phyloP scores from a whole-genome alignment of 1,284 basidiomycete species.

The Entoloma clypeatum region DNA sequence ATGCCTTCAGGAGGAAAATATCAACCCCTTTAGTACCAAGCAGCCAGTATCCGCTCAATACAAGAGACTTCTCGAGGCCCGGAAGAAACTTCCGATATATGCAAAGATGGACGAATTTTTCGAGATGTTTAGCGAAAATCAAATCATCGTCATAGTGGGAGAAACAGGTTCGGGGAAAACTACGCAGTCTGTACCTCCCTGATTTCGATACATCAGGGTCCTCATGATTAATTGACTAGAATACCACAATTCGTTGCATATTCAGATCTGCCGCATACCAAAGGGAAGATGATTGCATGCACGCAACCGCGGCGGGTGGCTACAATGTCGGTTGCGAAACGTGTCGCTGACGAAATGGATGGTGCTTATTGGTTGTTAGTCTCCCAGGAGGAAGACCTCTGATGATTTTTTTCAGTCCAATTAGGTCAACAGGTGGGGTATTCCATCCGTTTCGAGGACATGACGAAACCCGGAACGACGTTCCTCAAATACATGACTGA shows the following conservation, averaged over 20 bases:
- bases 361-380: constrained; percentile 44
- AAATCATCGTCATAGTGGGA: constrained; percentile 93
- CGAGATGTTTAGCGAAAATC: constrained; percentile 78
- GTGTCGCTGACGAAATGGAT: constrained; percentile 98
- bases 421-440: constrained; percentile 95
- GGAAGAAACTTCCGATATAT: constrained; percentile 89
- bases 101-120: constrained; percentile 91
- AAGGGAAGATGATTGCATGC: constrained; percentile 90
- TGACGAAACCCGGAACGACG: constrained; percentile 86
- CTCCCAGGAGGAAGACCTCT: background rate
- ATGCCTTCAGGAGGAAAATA: constrained; percentile 65
- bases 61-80: constrained; percentile 78
- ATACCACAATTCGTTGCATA: constrained; percentile 96
- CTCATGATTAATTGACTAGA: constrained; percentile 31
- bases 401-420: constrained; percentile 50
- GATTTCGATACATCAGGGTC: constrained; percentile 7
- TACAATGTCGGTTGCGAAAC: constrained; percentile 96
- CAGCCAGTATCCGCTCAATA: constrained; percentile 75
- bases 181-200: constrained; percentile 69
- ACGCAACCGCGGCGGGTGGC: constrained; percentile 97
- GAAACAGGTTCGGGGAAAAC: constrained; percentile 99
- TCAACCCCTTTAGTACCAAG: constrained; percentile 92
- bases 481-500: constrained; percentile 99
- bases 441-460: constrained; percentile 97
- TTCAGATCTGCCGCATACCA: constrained; percentile 85